phyloP scores from a whole-genome alignment of 2,329 filamentous ascomycete species.

The Ophiocordyceps unilateralis region DNA sequence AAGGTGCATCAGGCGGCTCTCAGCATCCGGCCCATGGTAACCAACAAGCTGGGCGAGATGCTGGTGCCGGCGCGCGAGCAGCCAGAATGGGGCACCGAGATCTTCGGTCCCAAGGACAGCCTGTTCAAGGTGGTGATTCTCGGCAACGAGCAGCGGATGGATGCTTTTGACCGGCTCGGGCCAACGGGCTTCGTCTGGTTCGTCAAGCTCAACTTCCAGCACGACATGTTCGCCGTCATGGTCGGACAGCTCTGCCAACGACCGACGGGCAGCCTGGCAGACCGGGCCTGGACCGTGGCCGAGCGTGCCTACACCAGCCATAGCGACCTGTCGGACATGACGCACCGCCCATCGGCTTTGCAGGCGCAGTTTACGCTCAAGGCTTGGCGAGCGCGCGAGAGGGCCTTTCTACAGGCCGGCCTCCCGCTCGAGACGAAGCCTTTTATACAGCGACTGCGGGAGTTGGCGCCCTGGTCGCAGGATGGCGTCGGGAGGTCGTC shows the following conservation, averaged over 20 bases:
- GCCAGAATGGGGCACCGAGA: conserved; percentile 31
- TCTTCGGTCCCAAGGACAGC: conserved; percentile 31
- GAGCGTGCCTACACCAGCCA: conserved; percentile 30
- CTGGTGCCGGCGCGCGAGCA: conserved; percentile 27
- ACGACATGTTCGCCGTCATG: conserved; percentile 37
- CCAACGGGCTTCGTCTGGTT: conserved; percentile 38
- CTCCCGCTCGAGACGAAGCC: conserved; percentile 21
- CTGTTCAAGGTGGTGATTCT: conserved; percentile 36
- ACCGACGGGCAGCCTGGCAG: conserved; percentile 29
- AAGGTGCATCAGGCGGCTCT: conserved; percentile 32
- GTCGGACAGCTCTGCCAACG: conserved; percentile 34
- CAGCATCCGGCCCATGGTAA: conserved; percentile 27
- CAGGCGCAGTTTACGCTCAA: conserved; percentile 31
- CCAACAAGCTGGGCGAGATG: conserved; percentile 30
- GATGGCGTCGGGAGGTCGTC: conserved; percentile 15
- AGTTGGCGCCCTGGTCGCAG: conserved; percentile 19
- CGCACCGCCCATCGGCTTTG: conserved; percentile 23
- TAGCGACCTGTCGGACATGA: conserved; percentile 31
- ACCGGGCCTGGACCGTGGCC: conserved; percentile 33
- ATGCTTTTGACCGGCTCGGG: conserved; percentile 23
- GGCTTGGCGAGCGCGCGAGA: conserved; percentile 35
- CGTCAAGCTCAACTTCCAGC: conserved; percentile 34
- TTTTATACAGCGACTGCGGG: conserved; percentile 27
- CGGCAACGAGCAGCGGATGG: conserved; percentile 28
- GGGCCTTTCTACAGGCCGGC: conserved; percentile 19